Percentiles rank a stretch among this genome's conserved stretches.
Evolutionary conservation across 2,329 filamentous ascomycete genomes (phyloP).

Genomic region (Emmonsia crescens): DNA sequence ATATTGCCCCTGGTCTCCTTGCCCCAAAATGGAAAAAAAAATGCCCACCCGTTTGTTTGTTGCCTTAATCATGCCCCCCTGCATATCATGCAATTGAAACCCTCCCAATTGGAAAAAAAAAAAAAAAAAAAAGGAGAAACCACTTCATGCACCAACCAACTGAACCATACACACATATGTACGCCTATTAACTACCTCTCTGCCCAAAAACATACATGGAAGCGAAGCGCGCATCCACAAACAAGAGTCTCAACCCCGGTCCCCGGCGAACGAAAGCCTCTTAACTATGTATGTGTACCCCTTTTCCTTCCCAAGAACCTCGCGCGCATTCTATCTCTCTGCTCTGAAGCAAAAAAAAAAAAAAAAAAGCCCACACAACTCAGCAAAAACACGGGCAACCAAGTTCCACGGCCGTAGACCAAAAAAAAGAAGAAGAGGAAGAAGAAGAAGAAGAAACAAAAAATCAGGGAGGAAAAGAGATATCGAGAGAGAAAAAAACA

Average conservation of each 20-base stretch:
- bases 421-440: not conserved
- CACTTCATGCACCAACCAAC: not conserved
- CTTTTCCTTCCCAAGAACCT: no score
- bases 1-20: not conserved
- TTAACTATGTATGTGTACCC: no score
- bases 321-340: no score
- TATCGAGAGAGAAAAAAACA: not conserved
- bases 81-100: not conserved
- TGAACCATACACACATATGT: no score
- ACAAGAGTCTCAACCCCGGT: not conserved
- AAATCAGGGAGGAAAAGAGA: no score
- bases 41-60: not conserved
- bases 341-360: no score
- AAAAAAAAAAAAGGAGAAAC: not conserved
- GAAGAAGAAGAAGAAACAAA: not conserved
- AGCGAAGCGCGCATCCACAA: not conserved
- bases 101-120: not conserved
- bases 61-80: not conserved
- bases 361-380: no score
- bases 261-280: no score
- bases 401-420: not conserved
- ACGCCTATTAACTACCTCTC: not conserved
- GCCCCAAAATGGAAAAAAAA: not conserved
- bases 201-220: not conserved
- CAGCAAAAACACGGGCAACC: not conserved